Evolutionary conservation across 2,329 filamentous ascomycete genomes (phyloP).

Genomic region (Emmonsia crescens): DNA sequence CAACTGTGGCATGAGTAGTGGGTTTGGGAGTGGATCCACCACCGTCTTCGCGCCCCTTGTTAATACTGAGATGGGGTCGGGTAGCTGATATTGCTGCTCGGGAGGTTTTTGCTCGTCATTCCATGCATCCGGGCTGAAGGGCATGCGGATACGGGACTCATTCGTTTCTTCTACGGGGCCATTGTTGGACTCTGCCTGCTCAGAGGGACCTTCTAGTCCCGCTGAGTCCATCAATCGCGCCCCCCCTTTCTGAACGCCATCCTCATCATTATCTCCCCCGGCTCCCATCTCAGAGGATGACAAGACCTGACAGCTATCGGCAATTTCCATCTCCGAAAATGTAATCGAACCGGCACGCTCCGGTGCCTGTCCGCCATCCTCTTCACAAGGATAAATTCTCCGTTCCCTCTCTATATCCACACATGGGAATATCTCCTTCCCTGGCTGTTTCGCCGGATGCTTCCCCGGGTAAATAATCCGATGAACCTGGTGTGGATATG

Average conservation of each 20-base stretch:
- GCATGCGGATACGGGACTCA: slow-evolving; percentile 2
- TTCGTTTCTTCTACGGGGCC: not conserved
- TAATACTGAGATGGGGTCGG: not conserved
- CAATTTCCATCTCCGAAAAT: not conserved
- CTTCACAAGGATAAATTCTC: not conserved
- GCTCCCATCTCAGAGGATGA: not conserved
- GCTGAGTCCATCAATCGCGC: not conserved
- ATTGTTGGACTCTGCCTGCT: not conserved
- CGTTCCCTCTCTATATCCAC: not conserved
- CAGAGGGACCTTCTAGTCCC: not conserved
- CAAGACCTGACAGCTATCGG: not conserved
- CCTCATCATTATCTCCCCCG: not conserved
- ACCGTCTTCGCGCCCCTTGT: not conserved
- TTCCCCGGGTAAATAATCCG: not conserved
- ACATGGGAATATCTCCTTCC: not conserved
- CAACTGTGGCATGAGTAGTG: not conserved
- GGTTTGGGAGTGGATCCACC: not conserved
- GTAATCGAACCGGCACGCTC: not conserved
- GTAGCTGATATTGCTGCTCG: not conserved
- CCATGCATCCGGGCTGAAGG: slow-evolving; percentile 10
- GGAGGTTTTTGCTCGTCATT: not conserved
- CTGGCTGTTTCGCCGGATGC: not conserved
- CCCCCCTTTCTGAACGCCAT: not conserved
- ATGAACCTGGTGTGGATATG: not conserved
- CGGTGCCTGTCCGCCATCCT: not conserved